phyloP scores from a whole-genome alignment of 768 basidiomycete species.

The Rhizopogon vesiculosus region DNA sequence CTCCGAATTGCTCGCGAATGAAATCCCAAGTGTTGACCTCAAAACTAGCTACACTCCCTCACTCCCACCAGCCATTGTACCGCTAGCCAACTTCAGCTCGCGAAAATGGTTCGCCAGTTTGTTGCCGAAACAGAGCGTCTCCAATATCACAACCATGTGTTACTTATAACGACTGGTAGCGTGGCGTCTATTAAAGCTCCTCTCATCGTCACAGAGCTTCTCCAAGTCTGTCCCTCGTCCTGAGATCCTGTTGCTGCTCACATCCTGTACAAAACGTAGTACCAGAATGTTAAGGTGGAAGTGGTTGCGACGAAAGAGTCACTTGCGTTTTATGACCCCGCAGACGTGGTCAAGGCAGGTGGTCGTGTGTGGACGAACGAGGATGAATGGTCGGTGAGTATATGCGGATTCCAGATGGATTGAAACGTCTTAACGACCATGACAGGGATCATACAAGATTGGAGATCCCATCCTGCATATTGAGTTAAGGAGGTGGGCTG shows the following conservation, averaged over 20 bases:
- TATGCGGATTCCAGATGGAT: background rate
- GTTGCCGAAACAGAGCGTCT: constrained; percentile 23
- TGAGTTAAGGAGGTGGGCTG: constrained; percentile 91
- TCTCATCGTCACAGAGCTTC: constrained; percentile 76
- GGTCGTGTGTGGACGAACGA: constrained; percentile 81
- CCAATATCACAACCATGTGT: constrained; percentile 45
- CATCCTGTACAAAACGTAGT: constrained; percentile 37
- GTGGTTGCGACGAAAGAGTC: constrained; percentile 80
- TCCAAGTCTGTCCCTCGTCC: constrained; percentile 38
- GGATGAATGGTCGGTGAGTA: constrained; percentile 88
- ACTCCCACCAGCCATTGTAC: no score
- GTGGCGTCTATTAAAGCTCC: constrained; percentile 95
- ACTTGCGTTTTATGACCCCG: constrained; percentile 66
- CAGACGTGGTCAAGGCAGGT: constrained; percentile 45
- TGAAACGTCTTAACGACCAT: background rate
- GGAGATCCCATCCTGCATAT: constrained; percentile 96
- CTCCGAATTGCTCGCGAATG: no score
- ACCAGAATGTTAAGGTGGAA: constrained; percentile 70
- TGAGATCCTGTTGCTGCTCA: background rate
- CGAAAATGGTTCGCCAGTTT: constrained; percentile 11
- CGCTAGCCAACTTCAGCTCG: no score
- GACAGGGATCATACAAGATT: constrained; percentile 65
- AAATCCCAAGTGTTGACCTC: no score
- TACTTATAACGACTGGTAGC: constrained; percentile 89
- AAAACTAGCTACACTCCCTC: no score